A percentile compares a stretch with the other conserved stretches of the same genome.
phyloP scores from a whole-genome alignment of 1,284 basidiomycete genomes.

The Termitomyces sp. region DNA sequence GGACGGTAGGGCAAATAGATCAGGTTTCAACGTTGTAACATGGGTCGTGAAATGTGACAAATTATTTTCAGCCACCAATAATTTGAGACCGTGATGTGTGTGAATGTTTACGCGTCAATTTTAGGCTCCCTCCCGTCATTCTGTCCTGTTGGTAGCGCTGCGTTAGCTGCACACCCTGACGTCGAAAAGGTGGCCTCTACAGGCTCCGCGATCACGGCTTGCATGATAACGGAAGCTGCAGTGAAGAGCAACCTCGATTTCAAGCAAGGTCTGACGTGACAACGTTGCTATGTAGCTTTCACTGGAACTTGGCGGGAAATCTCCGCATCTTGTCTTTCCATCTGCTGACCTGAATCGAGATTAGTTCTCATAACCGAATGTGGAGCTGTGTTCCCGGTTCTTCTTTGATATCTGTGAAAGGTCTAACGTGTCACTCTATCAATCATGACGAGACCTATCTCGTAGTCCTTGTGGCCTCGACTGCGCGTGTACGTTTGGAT shows the following conservation, averaged over 20 bases:
- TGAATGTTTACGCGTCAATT: conserved; percentile 20
- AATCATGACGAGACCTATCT: no score
- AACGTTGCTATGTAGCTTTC: conserved; percentile 61
- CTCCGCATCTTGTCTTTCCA: conserved; percentile 83
- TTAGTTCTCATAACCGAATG: conserved; percentile 23
- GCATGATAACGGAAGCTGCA: conserved; percentile 87
- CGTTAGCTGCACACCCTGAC: conserved; percentile 70
- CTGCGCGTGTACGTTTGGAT: neutral
- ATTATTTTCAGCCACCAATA: conserved; percentile 27
- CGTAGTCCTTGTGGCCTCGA: neutral
- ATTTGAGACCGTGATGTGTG: conserved; percentile 26
- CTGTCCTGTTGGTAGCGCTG: conserved; percentile 79
- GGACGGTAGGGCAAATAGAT: neutral
- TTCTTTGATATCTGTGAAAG: neutral
- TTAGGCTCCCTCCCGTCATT: conserved; percentile 82
- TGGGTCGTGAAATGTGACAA: conserved; percentile 31
- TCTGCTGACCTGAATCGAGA: conserved; percentile 82
- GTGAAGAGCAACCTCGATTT: conserved; percentile 87
- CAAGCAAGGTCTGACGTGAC: conserved; percentile 5
- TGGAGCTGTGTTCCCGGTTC: neutral
- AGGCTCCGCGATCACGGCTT: conserved; percentile 83
- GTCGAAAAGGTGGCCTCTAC: conserved; percentile 87
- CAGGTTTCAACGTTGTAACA: conserved; percentile 20
- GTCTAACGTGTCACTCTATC: neutral
- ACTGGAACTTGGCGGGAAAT: conserved; percentile 93